Evolutionary conservation across 257 asterid genomes (phyloP).

Genomic region (Solanum medicagineum): DNA sequence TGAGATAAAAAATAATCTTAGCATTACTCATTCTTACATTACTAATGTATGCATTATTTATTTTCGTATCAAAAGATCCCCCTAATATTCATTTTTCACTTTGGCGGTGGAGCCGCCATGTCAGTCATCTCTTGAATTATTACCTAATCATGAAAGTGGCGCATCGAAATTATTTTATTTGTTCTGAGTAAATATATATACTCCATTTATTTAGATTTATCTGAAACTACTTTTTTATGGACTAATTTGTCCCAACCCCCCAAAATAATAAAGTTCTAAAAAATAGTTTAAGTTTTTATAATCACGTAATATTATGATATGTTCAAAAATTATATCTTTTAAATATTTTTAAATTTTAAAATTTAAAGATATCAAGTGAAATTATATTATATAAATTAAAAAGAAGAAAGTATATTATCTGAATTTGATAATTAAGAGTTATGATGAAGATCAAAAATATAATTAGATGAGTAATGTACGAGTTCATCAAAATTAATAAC

Average conservation of each 20-base stretch:
- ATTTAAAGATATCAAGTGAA: too few relatives aligned
- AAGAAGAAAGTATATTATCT: neutral
- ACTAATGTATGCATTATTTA: too few relatives aligned
- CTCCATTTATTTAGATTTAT: neutral
- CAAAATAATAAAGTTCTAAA: too few relatives aligned
- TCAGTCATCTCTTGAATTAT: neutral
- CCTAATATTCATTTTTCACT: neutral
- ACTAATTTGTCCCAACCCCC: too few relatives aligned
- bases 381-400: neutral
- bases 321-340: too few relatives aligned
- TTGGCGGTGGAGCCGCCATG: neutral
- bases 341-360: too few relatives aligned
- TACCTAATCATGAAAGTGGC: neutral
- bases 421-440: neutral
- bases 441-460: neutral
- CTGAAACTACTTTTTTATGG: neutral
- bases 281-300: too few relatives aligned
- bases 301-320: too few relatives aligned
- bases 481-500: too few relatives aligned
- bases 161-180: neutral
- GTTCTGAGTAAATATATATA: neutral
- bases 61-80: too few relatives aligned
- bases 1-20: too few relatives aligned
- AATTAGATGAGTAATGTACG: accelerated
- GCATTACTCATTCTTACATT: too few relatives aligned